Conservation (phyloP, 2,329 filamentous ascomycete genomes). For the Ramularia collo-cygni region DNA sequence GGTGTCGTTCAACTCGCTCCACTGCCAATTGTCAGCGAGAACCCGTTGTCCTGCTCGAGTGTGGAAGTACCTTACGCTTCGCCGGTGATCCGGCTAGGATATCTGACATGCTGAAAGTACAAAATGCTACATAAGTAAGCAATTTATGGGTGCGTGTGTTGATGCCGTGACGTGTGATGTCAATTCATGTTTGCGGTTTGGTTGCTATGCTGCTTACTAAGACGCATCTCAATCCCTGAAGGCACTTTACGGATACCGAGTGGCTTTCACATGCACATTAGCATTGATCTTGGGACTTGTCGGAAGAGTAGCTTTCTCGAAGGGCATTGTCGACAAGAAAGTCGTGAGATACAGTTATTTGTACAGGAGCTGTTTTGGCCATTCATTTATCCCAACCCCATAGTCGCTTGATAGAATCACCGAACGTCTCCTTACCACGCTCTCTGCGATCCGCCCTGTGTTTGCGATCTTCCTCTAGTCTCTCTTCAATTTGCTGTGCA, state of each 20-base stretch:
- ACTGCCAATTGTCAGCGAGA: constrained; percentile 14
- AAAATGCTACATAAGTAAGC: constrained; percentile 7
- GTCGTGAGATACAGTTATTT: no score
- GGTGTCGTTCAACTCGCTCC: constrained; percentile 27
- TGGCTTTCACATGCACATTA: no score
- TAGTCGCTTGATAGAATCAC: constrained; percentile 33
- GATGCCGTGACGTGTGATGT: no score
- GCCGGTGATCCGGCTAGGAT: constrained; percentile 11
- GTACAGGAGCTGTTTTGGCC: background rate
- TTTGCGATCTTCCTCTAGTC: constrained; percentile 51
- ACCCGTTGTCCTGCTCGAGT: no score
- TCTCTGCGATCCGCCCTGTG: constrained; percentile 51
- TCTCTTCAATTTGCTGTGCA: constrained; percentile 47
- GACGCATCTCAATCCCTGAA: no score
- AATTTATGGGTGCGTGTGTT: constrained; percentile 1
- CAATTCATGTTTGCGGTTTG: no score
- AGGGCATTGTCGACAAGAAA: no score
- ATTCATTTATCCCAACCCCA: constrained; percentile 26
- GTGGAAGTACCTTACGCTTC: constrained; percentile 12
- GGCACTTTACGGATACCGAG: no score
- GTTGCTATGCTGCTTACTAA: no score
- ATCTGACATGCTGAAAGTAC: constrained; percentile 21
- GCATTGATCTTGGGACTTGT: no score
- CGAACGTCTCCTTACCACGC: constrained; percentile 43
- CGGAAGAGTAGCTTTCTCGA: no score